Conservation (phyloP, 2,329 filamentous ascomycete species). For the Microascus cirrosus region DNA sequence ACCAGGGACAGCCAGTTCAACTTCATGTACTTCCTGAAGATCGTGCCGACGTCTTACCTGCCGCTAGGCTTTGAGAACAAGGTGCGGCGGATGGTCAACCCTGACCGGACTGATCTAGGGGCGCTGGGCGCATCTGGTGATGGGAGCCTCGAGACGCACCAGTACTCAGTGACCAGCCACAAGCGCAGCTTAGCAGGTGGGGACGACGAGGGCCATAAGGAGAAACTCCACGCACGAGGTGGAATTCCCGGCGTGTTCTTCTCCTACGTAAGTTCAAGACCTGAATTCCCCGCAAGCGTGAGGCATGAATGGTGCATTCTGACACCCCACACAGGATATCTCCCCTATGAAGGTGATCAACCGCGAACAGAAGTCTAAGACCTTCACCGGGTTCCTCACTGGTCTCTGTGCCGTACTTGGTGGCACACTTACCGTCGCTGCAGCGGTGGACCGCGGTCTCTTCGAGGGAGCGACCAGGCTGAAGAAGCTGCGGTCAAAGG, state of each 20-base stretch:
- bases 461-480: slow-evolving; percentile 80
- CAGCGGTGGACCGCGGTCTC: slow-evolving; percentile 79
- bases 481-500: slow-evolving; percentile 72
- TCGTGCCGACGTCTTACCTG: slow-evolving; percentile 90
- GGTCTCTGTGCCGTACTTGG: slow-evolving; percentile 92
- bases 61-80: slow-evolving; percentile 78
- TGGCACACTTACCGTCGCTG: slow-evolving; percentile 89
- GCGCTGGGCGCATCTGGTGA: slow-evolving; percentile 52
- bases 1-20: slow-evolving; percentile 81
- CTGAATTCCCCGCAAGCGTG: not conserved
- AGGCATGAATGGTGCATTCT: slow-evolving; percentile 7
- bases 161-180: slow-evolving; percentile 96
- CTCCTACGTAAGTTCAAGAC: slow-evolving; percentile 65
- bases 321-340: slow-evolving; percentile 56
- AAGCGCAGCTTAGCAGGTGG: slow-evolving; percentile 80
- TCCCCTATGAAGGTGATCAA: slow-evolving; percentile 99
- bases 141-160: slow-evolving; percentile 91
- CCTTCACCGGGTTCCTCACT: slow-evolving; percentile 83
- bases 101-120: slow-evolving; percentile 51
- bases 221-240: slow-evolving; percentile 77
- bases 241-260: slow-evolving; percentile 98
- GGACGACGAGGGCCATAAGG: slow-evolving; percentile 74
- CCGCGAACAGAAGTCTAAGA: slow-evolving; percentile 80
- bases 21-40: slow-evolving; percentile 99
- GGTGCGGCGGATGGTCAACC: slow-evolving; percentile 22